phyloP scores from a whole-genome alignment of 225 moss, liverwort and hornwort species.

The Sphagnum tenellum region DNA sequence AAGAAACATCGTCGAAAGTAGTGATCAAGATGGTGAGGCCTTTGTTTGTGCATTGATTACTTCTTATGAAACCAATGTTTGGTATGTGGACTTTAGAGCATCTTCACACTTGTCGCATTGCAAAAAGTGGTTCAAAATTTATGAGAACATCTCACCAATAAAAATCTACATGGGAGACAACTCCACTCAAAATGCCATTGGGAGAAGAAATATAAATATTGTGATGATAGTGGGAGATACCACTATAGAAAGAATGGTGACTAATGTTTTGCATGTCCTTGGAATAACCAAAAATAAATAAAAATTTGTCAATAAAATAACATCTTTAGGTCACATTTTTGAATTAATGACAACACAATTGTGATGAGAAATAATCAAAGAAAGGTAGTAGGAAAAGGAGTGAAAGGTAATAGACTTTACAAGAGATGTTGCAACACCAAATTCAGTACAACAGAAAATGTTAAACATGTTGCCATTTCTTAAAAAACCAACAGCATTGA shows the following conservation, averaged over 20 bases:
- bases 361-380: neutral
- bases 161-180: neutral
- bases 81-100: constrained; percentile 1
- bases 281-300: neutral
- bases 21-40: no score
- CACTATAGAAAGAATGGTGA: neutral
- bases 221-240: neutral
- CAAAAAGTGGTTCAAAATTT: neutral
- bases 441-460: no score
- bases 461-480: no score
- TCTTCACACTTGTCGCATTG: constrained; percentile 1
- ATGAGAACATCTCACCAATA: neutral
- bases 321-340: neutral
- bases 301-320: no score
- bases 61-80: neutral
- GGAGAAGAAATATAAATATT: neutral
- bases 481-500: no score
- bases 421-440: neutral
- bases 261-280: neutral
- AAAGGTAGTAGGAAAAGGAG: neutral
- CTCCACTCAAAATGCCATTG: neutral
- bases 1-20: no score
- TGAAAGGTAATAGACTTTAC: neutral
- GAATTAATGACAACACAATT: neutral
- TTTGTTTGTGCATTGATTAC: neutral